Evolutionary conservation across 1,284 basidiomycete species (phyloP), one percentile per base, ranked within the genome.

Genomic region (Leccinum holopus): DNA sequence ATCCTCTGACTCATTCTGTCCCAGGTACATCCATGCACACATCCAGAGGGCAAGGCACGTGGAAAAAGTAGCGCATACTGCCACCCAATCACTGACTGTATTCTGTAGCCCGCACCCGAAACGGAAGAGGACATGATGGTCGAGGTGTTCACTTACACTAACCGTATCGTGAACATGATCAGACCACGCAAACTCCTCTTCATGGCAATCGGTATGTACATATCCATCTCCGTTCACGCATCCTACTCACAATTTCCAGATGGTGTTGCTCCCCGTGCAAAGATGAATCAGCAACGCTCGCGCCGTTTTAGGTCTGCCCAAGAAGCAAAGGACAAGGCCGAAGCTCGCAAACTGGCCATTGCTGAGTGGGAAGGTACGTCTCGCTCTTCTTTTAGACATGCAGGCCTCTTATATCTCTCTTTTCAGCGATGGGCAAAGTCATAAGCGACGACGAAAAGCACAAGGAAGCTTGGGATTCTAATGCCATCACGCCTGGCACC

Each of bases 81-180:
- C 25, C 30, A 18, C 57, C 2, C 10, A 41, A 32, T 57, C 52
- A 65, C 56, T 70, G 35, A 76, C 37, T 64, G 52, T 12, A 39
- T 53, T 30, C 44, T 35, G 47, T 35, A 94, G 87, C 94, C 94
- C 55, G 89, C 97, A 1, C 97, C 97, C 0, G 93, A 97, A 76
- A 98, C 95, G 2, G 97, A 99, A 76, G 94, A 95, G 74, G 96
- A 98, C 63, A 99, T 99, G 97, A 99, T 99, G 97, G 74, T 94
- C 25, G 97, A 98, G 76, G 86, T 99, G 52, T 98, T 99, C 80
- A 87, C 85, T 59, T 99, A 99, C 80, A 99, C 97, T 0, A 96
- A 98, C 74, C 86, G 97, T 55, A 92, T 99, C 30, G 95, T 99
- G 55, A 95, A 95, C 76, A 98, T 99, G 97, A 80, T 98, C 57